phyloP scores from a whole-genome alignment of 106 monocot species.

The Apostasia ramifera region DNA sequence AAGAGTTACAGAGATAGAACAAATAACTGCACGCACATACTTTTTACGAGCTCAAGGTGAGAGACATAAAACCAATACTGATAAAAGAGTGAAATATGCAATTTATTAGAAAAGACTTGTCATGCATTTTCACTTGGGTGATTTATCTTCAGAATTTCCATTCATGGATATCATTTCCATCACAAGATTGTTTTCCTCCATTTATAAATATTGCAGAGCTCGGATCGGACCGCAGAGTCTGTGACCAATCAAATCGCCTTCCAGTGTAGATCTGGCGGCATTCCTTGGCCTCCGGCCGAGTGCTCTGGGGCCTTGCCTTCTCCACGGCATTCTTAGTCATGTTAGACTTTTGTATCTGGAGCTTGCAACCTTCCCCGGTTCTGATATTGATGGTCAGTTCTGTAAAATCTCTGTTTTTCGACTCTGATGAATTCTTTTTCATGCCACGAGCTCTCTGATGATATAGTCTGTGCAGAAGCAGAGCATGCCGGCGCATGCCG shows the following conservation, averaged over 20 bases:
- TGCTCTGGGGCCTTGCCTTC: not conserved
- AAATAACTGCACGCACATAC: no score
- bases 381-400: not conserved
- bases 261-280: not conserved
- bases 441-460: conserved; percentile 6
- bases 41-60: no score
- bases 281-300: not conserved
- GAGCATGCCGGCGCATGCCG: conserved; percentile 13
- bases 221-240: not conserved
- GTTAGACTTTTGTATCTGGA: not conserved
- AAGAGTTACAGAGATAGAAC: no score
- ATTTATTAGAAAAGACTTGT: no score
- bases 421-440: not conserved
- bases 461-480: conserved; percentile 20
- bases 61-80: no score
- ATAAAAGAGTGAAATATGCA: no score
- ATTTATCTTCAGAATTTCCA: not conserved
- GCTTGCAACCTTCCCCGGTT: not conserved
- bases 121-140: no score
- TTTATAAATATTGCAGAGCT: no score
- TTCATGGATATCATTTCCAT: not conserved
- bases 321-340: not conserved
- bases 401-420: not conserved
- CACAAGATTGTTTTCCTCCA: no score
- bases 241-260: not conserved